These are phyloP conservation scores for Penicillium sp. DNA, from an alignment of 2,329 filamentous ascomycete species.

Conservation along the genomic window DNA sequence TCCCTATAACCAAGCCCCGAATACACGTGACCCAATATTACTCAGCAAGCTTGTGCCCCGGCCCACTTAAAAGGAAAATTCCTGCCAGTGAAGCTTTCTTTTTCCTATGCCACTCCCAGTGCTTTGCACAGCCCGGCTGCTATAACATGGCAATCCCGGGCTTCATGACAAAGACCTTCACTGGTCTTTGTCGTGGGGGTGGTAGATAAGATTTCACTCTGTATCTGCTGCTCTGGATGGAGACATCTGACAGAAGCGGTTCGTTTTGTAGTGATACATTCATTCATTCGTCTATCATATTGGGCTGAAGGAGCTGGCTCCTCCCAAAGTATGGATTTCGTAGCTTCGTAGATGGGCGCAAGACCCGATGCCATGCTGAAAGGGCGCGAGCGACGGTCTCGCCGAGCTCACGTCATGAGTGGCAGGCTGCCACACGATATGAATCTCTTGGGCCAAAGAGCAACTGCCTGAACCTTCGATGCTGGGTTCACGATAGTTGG, in stretches of 20 bases:
- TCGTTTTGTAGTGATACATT: conserved; percentile 76
- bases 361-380: conserved; percentile 2
- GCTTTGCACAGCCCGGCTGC: conserved; percentile 44
- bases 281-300: conserved; percentile 30
- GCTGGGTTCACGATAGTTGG: neutral
- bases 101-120: conserved; percentile 42
- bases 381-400: neutral
- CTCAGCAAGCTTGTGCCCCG: neutral
- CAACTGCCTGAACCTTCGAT: conserved; percentile 2
- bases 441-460: neutral
- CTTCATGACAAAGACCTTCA: conserved; percentile 37
- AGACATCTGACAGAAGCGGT: conserved; percentile 72
- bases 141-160: conserved; percentile 33
- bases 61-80: conserved; percentile 23
- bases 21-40: neutral
- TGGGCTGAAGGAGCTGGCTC: conserved; percentile 6
- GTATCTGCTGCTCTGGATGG: conserved; percentile 87
- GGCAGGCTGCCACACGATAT: neutral
- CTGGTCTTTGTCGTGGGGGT: conserved; percentile 52
- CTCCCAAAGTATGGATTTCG: conserved; percentile 6
- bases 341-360: conserved; percentile 10
- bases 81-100: conserved; percentile 20
- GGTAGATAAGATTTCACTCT: conserved; percentile 69
- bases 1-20: neutral
- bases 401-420: neutral